Evolutionary conservation across 2,329 filamentous ascomycete species (phyloP).

Genomic region (Pezicula rhizophila): DNA sequence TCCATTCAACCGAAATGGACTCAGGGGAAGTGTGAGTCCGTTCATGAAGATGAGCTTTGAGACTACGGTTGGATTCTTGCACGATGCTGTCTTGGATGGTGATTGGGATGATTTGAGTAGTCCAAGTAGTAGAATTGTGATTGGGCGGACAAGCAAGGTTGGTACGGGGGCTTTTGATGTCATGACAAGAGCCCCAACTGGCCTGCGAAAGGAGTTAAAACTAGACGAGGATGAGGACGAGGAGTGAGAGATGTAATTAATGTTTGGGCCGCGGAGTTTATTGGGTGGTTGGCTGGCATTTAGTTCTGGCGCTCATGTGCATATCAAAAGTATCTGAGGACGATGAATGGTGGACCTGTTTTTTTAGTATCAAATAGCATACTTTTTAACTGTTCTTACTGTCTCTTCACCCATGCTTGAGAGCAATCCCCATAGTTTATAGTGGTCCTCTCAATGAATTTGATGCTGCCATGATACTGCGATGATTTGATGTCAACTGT

Average conservation of each 20-base stretch:
- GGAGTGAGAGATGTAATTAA: not conserved
- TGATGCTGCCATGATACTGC: too few species aligned
- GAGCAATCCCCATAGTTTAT: too few species aligned
- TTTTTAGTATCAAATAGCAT: not conserved
- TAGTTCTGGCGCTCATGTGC: not conserved
- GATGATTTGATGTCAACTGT: too few species aligned
- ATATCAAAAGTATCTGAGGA: constrained; percentile 1
- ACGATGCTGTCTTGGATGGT: constrained; percentile 82
- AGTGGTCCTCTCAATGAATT: too few species aligned
- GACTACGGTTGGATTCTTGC: constrained; percentile 89
- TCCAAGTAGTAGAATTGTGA: constrained; percentile 82
- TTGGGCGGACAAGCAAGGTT: constrained; percentile 73
- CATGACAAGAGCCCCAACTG: constrained; percentile 48
- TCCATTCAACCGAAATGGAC: constrained; percentile 86
- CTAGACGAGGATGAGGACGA: not conserved
- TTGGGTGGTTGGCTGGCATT: not conserved
- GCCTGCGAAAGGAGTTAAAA: not conserved
- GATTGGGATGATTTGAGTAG: constrained; percentile 85
- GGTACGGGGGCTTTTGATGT: constrained; percentile 94
- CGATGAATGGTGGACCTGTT: not conserved
- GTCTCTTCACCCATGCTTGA: too few species aligned
- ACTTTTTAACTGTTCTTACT: too few species aligned
- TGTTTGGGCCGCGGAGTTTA: not conserved
- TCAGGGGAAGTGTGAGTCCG: constrained; percentile 78
- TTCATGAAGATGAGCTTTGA: constrained; percentile 99